A percentile compares a stretch with the other conserved stretches of the same genome.
phyloP scores from a whole-genome alignment of 345 rosid genomes.

The Aethionema arabicum region DNA sequence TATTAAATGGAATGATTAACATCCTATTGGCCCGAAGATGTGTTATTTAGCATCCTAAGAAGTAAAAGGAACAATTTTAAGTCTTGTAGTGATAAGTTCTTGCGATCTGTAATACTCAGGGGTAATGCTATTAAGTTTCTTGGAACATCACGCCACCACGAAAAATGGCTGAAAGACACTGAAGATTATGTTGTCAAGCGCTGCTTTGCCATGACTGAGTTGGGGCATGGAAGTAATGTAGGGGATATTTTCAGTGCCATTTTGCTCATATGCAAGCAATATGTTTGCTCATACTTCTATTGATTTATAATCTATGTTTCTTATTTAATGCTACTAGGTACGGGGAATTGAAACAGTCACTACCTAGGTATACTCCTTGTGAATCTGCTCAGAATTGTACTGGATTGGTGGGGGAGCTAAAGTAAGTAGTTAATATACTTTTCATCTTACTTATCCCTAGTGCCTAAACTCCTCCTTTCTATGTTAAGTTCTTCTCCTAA shows the following conservation, averaged over 20 bases:
- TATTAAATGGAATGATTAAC: neutral
- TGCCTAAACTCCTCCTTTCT: conserved; percentile 7
- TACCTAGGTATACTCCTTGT: conserved; percentile 84
- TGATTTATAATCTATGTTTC: neutral
- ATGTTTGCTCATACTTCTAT: conserved; percentile 7
- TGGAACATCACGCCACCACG: conserved; percentile 87
- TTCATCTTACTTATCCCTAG: neutral
- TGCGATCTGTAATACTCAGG: conserved; percentile 70
- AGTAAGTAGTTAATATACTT: conserved; percentile 37
- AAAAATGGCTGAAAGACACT: conserved; percentile 75
- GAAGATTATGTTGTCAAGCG: conserved; percentile 72
- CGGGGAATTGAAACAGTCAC: conserved; percentile 93
- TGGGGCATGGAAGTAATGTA: conserved; percentile 99
- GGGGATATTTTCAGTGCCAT: conserved; percentile 29
- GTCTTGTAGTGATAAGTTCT: neutral
- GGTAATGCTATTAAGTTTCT: conserved; percentile 80
- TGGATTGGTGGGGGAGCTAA: conserved; percentile 98
- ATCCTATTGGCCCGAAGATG: neutral
- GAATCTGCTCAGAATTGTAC: conserved; percentile 97
- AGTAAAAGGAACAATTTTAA: conserved; percentile 1
- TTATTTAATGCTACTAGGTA: conserved; percentile 46
- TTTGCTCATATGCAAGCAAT: neutral
- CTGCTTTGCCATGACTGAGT: conserved; percentile 94
- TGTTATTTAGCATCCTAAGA: neutral
- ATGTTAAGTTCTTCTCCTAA: neutral